Percentiles rank a stretch among this genome's conserved stretches.
Conservation (phyloP, 2,329 filamentous ascomycete species). For the Alternaria triticimaculans region DNA sequence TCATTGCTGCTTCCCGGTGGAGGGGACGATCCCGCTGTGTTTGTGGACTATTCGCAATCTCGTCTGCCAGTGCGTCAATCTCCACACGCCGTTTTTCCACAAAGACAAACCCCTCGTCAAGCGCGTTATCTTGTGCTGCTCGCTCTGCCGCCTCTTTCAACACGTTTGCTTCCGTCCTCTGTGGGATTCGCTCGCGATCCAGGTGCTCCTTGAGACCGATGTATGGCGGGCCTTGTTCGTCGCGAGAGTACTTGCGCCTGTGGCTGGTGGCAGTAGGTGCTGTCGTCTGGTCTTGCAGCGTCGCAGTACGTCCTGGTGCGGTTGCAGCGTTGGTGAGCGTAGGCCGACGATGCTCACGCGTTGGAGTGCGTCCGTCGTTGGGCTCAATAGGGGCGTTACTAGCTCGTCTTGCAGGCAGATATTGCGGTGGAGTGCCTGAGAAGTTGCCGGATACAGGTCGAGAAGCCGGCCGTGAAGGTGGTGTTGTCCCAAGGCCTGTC, state of each 20-base stretch:
- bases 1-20: conserved; percentile 67
- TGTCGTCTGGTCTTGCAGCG: conserved; percentile 45
- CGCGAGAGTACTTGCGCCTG: conserved; percentile 68
- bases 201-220: conserved; percentile 58
- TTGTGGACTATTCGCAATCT: conserved; percentile 83
- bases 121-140: conserved; percentile 83
- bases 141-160: conserved; percentile 62
- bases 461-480: conserved; percentile 44
- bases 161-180: conserved; percentile 47
- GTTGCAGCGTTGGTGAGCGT: conserved; percentile 53
- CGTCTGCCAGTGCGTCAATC: conserved; percentile 96
- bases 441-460: conserved; percentile 38
- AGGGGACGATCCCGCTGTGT: conserved; percentile 53
- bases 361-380: conserved; percentile 44
- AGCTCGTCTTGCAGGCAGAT: conserved; percentile 32
- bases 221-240: conserved; percentile 51
- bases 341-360: conserved; percentile 52
- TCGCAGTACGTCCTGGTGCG: conserved; percentile 52
- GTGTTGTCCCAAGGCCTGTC: conserved; percentile 36
- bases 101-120: conserved; percentile 93
- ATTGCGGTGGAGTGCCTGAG: conserved; percentile 33
- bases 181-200: conserved; percentile 52
- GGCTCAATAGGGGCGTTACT: conserved; percentile 45
- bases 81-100: conserved; percentile 95
- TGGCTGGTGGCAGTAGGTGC: conserved; percentile 52